Evolutionary conservation across 495 filamentous ascomycete genomes (phyloP), one percentile per base, ranked within the genome.

Genomic region (Penicillium simplicissimum): DNA sequence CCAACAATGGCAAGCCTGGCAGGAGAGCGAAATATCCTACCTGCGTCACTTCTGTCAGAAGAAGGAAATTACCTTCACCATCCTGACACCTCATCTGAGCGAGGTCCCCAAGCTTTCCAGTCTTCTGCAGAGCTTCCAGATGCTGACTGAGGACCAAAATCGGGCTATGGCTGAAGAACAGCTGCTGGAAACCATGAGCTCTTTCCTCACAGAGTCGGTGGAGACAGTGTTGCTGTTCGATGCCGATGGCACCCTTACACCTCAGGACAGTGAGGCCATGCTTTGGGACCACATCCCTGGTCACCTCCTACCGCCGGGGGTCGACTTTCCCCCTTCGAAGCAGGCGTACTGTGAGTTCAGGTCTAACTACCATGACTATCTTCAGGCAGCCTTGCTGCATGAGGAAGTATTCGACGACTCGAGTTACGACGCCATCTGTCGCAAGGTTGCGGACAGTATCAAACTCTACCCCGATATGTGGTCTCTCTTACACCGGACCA

Each of bases 1-100:
- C 78, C 3, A 21, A 71, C 2, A 59, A 86, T 23, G 58, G 7
- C n/a, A 25, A 28, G 88, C 89, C 62, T 77, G 81, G 8, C 84
- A 90, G 60, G 83, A 81, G 1, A 71, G 80, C n/a, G 56, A 72
- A 9, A 64, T 75, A 6, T 88, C 82, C 58, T 76, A 87, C 14
- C 33, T 5, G 1, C 3, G 81, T 34, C 88, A 85, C 66, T 33
- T 52, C 48, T 52, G 48, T 33, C 48, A 8, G 8, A 17, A 10
- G 15, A 33, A 52, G 4, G 31, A 31, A 11, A 52, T 52, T 19
- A 28, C 48, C 25, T 52, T 52, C 13, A 52, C 31, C 8, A 21
- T 52, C 15, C 25, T 52, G 14, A 52, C 25, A 52, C 48, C 48
- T 33, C 31, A 52, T 15, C 48, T 52, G 31, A 19, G 13, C 48